Evolutionary conservation across 1,139 yeast genomes (phyloP).

Genomic region (Kodamaea suecica): DNA sequence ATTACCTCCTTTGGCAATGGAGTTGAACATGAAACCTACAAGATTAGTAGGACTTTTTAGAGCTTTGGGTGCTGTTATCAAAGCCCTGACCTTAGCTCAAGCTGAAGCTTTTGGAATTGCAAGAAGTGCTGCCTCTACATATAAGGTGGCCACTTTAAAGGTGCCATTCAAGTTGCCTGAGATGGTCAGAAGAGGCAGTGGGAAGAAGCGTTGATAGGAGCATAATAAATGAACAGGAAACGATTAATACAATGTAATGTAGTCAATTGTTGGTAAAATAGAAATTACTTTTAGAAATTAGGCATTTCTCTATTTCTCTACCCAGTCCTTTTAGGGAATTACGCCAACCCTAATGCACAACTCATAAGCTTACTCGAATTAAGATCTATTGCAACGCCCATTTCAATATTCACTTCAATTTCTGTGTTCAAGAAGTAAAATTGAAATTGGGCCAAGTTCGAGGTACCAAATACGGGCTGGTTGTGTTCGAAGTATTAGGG

Average conservation of each 20-base stretch:
- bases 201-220: slow-evolving; percentile 17
- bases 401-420: too few species aligned
- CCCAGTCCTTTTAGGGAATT: too few species aligned
- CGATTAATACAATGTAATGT: not conserved
- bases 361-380: too few species aligned
- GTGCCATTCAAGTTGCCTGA: slow-evolving; percentile 93
- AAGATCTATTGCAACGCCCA: too few species aligned
- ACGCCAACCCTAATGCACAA: too few species aligned
- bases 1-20: slow-evolving; percentile 79
- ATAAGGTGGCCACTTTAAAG: slow-evolving; percentile 76
- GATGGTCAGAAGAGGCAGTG: slow-evolving; percentile 61
- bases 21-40: slow-evolving; percentile 77
- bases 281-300: too few species aligned
- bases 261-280: too few species aligned
- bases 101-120: slow-evolving; percentile 83
- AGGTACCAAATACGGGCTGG: too few species aligned
- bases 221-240: not conserved
- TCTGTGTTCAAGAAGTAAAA: too few species aligned
- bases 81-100: slow-evolving; percentile 72
- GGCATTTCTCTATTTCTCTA: too few species aligned
- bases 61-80: slow-evolving; percentile 79
- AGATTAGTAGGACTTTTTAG: slow-evolving; percentile 66
- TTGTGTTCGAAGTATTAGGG: too few species aligned
- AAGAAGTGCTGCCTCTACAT: slow-evolving; percentile 57
- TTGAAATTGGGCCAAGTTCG: too few species aligned